phyloP scores from a whole-genome alignment of 208 protist genomes.

The Acanthamoeba culbertsoni region DNA sequence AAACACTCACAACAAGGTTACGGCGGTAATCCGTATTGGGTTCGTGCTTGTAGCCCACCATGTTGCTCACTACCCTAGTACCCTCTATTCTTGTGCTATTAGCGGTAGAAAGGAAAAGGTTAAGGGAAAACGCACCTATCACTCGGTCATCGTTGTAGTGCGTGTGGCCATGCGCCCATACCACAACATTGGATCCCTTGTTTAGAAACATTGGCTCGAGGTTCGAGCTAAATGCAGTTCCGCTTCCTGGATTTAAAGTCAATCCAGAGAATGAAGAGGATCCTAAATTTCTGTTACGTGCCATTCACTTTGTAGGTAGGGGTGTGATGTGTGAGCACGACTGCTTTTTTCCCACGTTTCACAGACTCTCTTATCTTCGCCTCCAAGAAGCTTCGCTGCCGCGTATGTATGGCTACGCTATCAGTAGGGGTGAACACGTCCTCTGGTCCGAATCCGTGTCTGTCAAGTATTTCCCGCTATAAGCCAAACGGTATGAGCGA shows the following conservation, averaged over 20 bases:
- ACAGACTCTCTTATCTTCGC: not conserved
- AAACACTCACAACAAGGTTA: not conserved
- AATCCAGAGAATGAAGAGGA: no score
- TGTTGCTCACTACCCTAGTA: conserved; percentile 23
- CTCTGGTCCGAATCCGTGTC: not conserved
- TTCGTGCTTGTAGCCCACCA: conserved; percentile 9
- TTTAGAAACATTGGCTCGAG: not conserved
- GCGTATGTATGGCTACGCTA: not conserved
- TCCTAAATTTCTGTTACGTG: no score
- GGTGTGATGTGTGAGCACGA: not conserved
- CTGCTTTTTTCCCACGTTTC: not conserved
- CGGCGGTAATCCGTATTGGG: not conserved
- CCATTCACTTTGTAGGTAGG: not conserved
- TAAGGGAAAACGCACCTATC: not conserved
- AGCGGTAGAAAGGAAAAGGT: not conserved
- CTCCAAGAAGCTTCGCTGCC: not conserved
- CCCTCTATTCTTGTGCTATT: not conserved
- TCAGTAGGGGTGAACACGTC: not conserved
- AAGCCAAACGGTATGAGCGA: not conserved
- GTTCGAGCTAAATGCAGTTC: not conserved
- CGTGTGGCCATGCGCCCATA: conserved; percentile 15
- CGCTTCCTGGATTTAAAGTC: not conserved
- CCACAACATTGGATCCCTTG: not conserved
- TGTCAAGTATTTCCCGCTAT: no score
- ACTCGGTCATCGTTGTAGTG: conserved; percentile 37